Evolutionary conservation across 192 early-diverging fungal genomes (phyloP).

Genomic region (Thamnidium elegans): DNA sequence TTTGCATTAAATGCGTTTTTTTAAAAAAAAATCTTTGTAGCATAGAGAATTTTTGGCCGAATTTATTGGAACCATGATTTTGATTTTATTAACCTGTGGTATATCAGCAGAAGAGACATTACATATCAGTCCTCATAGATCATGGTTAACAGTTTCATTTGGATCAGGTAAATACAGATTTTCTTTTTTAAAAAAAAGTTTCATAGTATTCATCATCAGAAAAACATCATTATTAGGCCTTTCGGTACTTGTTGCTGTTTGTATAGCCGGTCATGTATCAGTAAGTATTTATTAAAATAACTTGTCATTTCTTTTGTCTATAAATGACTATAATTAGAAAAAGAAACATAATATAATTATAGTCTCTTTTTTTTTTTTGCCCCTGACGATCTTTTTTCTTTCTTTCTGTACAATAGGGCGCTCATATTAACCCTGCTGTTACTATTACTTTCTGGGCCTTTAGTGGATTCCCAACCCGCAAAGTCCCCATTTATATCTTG

Average conservation of each 20-base stretch:
- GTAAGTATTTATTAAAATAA: slow-evolving; percentile 30
- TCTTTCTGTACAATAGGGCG: slow-evolving; percentile 47
- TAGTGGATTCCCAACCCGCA: slow-evolving; percentile 66
- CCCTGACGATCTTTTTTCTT: not conserved
- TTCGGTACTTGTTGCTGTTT: slow-evolving; percentile 61
- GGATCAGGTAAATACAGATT: slow-evolving; percentile 14
- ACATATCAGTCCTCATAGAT: slow-evolving; percentile 37
- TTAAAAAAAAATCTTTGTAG: not conserved
- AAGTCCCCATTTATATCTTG: slow-evolving; percentile 62
- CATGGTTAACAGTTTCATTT: slow-evolving; percentile 34
- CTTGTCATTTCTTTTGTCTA: no score
- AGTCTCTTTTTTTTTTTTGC: not conserved
- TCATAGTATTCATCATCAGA: slow-evolving; percentile 41
- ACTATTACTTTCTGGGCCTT: slow-evolving; percentile 63
- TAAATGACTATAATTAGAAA: no score
- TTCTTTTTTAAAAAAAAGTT: slow-evolving; percentile 11
- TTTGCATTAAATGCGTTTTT: not conserved
- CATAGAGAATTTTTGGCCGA: slow-evolving; percentile 66
- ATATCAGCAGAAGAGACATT: slow-evolving; percentile 49
- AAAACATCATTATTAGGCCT: slow-evolving; percentile 46
- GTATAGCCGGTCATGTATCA: slow-evolving; percentile 60
- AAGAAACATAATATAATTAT: not conserved
- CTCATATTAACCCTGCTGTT: slow-evolving; percentile 77
- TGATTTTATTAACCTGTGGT: slow-evolving; percentile 66
- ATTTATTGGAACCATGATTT: slow-evolving; percentile 69